Evolutionary conservation across 1,139 yeast species (phyloP), one percentile per base, ranked within the genome.

Genomic region (Hansenula lynferdii): DNA sequence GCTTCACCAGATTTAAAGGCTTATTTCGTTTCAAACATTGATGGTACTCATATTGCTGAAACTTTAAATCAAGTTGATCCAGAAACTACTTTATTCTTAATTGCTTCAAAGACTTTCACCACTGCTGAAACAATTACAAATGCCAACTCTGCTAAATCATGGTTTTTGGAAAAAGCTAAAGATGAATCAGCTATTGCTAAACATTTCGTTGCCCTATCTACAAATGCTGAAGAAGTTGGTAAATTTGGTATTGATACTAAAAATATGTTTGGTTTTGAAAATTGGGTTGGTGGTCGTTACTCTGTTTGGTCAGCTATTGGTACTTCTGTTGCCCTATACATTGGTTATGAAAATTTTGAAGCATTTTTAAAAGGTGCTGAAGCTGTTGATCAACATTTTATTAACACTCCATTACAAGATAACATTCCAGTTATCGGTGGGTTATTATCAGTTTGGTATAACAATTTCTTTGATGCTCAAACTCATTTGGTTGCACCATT

Each of bases 241-340:
- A 85, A 86, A 69, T 92, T 92, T 59, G 98, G 98, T 58, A 92
- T 92, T 54, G 97, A 92, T 72, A 80, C 96, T 63, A 84, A 81
- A 66, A 92, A 92, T 75, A 92, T 92, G 98, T 92, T 92, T 69
- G 97, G 95, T 45, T 92, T 92, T 60, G 97, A 89, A 67, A 83
- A 72, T 71, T 92, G 98, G 98, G 98, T 92, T 48, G 98, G 98
- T 60, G 98, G 98, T 60, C 84, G 98, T 69, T 92, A 92, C 80
- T 90, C 97, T 20, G 98, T 92, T 44, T 92, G 98, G 98, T 86
- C 96, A 32, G 94, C 98, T 50, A 92, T 92, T 65, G 98, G 98
- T 47, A 79, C 92, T 56, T 86, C 97, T 26, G 92, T 92, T 48
- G 95, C 96, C 56, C 70, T 92, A 57, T 92, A 85, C 77, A 83